A percentile compares a stretch with the other conserved stretches of the same genome.
Evolutionary conservation across 495 filamentous ascomycete genomes (phyloP).

Genomic region (Hypoxylon trugodes): DNA sequence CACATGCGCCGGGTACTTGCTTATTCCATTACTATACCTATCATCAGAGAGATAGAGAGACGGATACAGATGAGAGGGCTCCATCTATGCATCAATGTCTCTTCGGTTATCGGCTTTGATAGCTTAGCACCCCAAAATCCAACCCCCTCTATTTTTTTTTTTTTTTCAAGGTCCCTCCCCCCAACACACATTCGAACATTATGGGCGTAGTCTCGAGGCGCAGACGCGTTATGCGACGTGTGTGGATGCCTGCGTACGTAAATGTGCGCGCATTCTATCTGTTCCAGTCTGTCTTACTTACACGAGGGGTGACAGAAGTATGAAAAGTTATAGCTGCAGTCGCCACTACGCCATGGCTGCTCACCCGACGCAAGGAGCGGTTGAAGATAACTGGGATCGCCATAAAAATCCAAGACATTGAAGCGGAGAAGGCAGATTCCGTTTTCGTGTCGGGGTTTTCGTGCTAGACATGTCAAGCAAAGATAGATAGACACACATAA

Average conservation of each 20-base stretch:
- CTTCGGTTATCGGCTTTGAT: slow-evolving; percentile 28
- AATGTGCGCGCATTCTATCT: slow-evolving; percentile 12
- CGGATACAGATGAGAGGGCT: background rate
- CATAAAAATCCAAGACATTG: slow-evolving; percentile 19
- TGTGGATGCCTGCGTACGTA: slow-evolving; percentile 21
- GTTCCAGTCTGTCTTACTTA: slow-evolving; percentile 37
- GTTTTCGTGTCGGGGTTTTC: slow-evolving; percentile 9
- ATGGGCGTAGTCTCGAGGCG: slow-evolving; percentile 17
- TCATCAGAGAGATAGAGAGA: too few relatives aligned
- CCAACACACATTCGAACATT: slow-evolving; percentile 5
- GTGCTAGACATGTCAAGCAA: slow-evolving; percentile 11
- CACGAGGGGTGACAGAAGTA: slow-evolving; percentile 26
- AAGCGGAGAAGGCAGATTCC: slow-evolving; percentile 4
- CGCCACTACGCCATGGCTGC: slow-evolving; percentile 16
- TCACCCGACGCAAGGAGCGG: slow-evolving; percentile 29
- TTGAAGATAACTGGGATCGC: slow-evolving; percentile 28
- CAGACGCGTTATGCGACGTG: slow-evolving; percentile 31
- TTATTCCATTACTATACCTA: slow-evolving; percentile 15
- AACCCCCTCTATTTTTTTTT: too few relatives aligned
- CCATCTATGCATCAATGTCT: slow-evolving; percentile 5
- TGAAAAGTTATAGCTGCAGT: slow-evolving; percentile 17
- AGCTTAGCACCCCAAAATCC: slow-evolving; percentile 16
- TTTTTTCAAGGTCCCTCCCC: slow-evolving; percentile 12
- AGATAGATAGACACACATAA: slow-evolving; percentile 17
- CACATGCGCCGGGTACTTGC: slow-evolving; percentile 36